Percentiles rank a stretch among this genome's conserved stretches.
Evolutionary conservation across 1,284 basidiomycete genomes (phyloP).

Genomic region (Rhodotorula sp.): DNA sequence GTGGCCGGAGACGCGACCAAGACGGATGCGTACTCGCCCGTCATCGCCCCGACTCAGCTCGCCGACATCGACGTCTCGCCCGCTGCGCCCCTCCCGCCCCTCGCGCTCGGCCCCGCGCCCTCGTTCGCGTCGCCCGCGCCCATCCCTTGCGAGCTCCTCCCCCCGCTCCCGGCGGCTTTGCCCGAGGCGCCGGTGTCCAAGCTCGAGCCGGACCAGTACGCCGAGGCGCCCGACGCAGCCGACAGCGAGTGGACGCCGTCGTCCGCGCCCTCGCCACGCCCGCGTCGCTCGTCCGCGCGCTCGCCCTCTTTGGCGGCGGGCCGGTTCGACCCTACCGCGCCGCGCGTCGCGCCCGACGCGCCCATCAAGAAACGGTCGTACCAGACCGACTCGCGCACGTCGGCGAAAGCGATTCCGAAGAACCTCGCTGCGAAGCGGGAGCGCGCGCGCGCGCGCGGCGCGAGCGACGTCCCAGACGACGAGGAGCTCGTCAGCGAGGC

Average conservation of each 20-base stretch:
- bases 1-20: not conserved
- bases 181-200: not conserved
- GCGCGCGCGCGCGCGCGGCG: not conserved
- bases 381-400: constrained; percentile 13
- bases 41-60: constrained; percentile 1
- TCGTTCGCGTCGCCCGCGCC: not conserved
- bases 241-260: not conserved
- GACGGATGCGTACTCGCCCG: not conserved
- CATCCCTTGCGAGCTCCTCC: not conserved
- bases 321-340: not conserved
- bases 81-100: not conserved
- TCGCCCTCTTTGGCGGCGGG: not conserved
- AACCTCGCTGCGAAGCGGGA: not conserved
- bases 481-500: constrained; percentile 3
- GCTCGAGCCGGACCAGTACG: not conserved
- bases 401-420: constrained; percentile 15
- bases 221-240: not conserved
- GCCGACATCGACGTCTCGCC: constrained; percentile 9
- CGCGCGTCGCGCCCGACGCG: constrained; percentile 20
- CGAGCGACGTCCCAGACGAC: constrained; percentile 1
- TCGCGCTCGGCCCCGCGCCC: not conserved
- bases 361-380: constrained; percentile 19
- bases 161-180: not conserved
- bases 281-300: not conserved
- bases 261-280: not conserved